Evolutionary conservation across 352 stramenopile genomes (phyloP), one percentile per base, ranked within the genome.

Genomic region (Pythium utonaiense): DNA sequence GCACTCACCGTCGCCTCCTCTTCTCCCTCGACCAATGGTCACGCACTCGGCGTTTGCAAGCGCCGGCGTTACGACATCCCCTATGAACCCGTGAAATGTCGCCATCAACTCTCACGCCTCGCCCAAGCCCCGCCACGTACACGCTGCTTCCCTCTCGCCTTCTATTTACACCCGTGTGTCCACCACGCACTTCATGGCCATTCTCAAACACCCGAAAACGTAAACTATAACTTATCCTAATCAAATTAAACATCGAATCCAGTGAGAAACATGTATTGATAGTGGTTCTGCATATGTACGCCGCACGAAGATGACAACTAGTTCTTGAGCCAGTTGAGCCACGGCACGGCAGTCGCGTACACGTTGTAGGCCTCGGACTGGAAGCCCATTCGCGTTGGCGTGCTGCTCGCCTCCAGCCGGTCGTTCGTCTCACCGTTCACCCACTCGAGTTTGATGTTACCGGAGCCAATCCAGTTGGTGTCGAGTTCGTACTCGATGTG

Each of bases 21-120:
- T 65, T 21, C 49, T 65, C 7, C 58, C 58, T 7, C 49, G 50
- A 1, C 58, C 58, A 1, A 65, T 65, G 58, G 50, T 65, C 24
- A 17, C 58, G 6, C 48, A 64, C 38, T 45, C 58, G 28, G 38
- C 58, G 1, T 59, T 65, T 38, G 38, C 42, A 3, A 50, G 49
- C 31, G 40, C 58, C 3, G 58, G 38, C 9, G 58, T 65, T 7
- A 59, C 57, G 19, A 64, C 57, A 6, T 57, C 57, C 9, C 49
- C 57, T 9, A 57, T 65, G 28, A 47, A 45, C 14, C 28, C 19
- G 22, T 17, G 25, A 36, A 13, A 14, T 16, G 1, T 31, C 16
- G 25, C 36, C 34, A 13, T 42, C 10, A 4, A 19, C 34, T 19
- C 17, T 42, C 34, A 19, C 34, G n/a, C 17, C 34, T 42, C 34